phyloP scores from a whole-genome alignment of 371 early-diverging fungal genomes.

The Circinella umbellata region DNA sequence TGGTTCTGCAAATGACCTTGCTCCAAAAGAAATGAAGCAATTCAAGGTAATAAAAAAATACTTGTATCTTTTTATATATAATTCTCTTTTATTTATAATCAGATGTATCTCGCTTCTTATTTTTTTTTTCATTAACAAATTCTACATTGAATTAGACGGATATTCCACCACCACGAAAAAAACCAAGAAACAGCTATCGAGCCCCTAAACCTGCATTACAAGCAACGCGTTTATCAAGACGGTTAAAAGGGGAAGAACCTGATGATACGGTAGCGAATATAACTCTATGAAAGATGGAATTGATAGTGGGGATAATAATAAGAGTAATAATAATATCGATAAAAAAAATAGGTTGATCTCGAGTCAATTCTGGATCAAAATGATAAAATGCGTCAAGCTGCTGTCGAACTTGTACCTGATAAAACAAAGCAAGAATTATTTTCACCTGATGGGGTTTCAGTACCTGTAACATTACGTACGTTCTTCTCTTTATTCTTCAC shows the following conservation, averaged over 20 bases:
- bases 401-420: conserved; percentile 7
- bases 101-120: not conserved
- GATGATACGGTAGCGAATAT: conserved; percentile 37
- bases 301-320: no score
- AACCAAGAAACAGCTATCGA: conserved; percentile 10
- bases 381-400: conserved; percentile 33
- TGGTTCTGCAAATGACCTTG: conserved; percentile 1
- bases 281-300: no score
- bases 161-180: conserved; percentile 19
- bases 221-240: conserved; percentile 35
- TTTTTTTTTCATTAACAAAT: not conserved
- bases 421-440: conserved; percentile 6
- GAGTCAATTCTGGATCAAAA: conserved; percentile 40
- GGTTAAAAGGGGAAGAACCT: conserved; percentile 45
- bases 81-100: not conserved
- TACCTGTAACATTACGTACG: conserved; percentile 44
- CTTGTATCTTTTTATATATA: no score
- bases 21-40: not conserved
- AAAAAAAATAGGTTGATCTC: conserved; percentile 30
- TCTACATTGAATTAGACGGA: not conserved
- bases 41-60: conserved; percentile 9
- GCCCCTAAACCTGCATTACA: conserved; percentile 10
- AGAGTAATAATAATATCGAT: not conserved
- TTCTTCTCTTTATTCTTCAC: not conserved
- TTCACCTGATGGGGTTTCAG: conserved; percentile 22